phyloP scores from a whole-genome alignment of 768 basidiomycete species.

The Boletus rufocinnamomeus region DNA sequence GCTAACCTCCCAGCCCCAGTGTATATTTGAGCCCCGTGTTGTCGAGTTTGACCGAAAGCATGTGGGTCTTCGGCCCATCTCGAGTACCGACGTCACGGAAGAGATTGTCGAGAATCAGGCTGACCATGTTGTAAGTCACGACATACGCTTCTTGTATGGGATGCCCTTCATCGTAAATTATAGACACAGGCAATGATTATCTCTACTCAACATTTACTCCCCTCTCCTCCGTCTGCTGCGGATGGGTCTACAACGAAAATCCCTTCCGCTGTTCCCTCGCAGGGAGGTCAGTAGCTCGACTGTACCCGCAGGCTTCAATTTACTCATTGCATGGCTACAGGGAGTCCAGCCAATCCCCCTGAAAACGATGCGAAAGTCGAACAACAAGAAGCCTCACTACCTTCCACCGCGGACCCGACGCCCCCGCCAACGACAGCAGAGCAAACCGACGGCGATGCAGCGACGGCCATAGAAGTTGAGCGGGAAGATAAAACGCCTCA shows the following conservation, averaged over 20 bases:
- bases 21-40: conserved; percentile 90
- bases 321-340: conserved; percentile 15
- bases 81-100: conserved; percentile 65
- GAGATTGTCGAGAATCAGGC: conserved; percentile 63
- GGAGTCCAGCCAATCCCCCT: conserved; percentile 21
- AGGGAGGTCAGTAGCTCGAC: conserved; percentile 25
- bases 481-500: conserved; percentile 39
- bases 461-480: conserved; percentile 52
- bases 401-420: conserved; percentile 35
- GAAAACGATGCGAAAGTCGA: conserved; percentile 35
- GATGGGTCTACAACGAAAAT: conserved; percentile 31
- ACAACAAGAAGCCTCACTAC: conserved; percentile 37
- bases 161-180: conserved; percentile 6
- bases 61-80: conserved; percentile 48
- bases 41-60: conserved; percentile 87
- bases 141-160: neutral
- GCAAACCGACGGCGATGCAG: conserved; percentile 30
- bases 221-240: conserved; percentile 37
- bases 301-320: neutral
- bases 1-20: conserved; percentile 46
- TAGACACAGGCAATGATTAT: conserved; percentile 92
- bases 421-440: conserved; percentile 29
- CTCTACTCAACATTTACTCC: conserved; percentile 78
- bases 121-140: conserved; percentile 51
- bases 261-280: conserved; percentile 26